These are phyloP conservation scores for Paecilomyces variotii DNA, from an alignment of 2,329 filamentous ascomycete species.

Conservation along the genomic window DNA sequence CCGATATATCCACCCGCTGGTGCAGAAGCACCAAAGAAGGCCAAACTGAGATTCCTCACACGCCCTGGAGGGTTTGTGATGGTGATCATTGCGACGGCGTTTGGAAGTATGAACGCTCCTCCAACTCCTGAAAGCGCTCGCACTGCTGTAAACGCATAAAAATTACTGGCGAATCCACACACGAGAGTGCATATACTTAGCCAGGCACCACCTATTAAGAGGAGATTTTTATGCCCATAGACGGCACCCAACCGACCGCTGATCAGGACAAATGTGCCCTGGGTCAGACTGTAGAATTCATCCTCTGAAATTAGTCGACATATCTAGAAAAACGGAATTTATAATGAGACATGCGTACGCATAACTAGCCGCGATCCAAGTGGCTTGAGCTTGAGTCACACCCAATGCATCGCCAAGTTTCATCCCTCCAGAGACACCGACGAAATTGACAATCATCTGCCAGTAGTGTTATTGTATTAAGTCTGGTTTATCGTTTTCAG, in stretches of 20 bases:
- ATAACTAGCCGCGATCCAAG: conserved; percentile 20
- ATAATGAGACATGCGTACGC: conserved; percentile 6
- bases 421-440: conserved; percentile 15
- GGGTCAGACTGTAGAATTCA: conserved; percentile 32
- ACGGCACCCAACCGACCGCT: conserved; percentile 50
- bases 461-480: background rate
- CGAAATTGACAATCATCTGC: conserved; percentile 20
- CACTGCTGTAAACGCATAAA: conserved; percentile 36
- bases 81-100: conserved; percentile 44
- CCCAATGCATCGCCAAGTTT: conserved; percentile 11
- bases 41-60: conserved; percentile 38
- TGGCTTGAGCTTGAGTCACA: conserved; percentile 11
- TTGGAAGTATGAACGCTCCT: conserved; percentile 44
- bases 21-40: conserved; percentile 40
- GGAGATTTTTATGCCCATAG: conserved; percentile 49
- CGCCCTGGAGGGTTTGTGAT: conserved; percentile 42
- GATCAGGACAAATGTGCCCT: conserved; percentile 52
- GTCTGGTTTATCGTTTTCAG: background rate
- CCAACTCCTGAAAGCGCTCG: conserved; percentile 45
- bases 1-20: conserved; percentile 41
- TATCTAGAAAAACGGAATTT: too few relatives aligned
- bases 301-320: too few relatives aligned
- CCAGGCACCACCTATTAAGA: conserved; percentile 49
- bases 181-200: conserved; percentile 47
- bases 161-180: conserved; percentile 40